Base-by-base conservation (phyloP, 2,329 filamentous ascomycete genomes). In the Trichoderma semiorbis region DNA sequence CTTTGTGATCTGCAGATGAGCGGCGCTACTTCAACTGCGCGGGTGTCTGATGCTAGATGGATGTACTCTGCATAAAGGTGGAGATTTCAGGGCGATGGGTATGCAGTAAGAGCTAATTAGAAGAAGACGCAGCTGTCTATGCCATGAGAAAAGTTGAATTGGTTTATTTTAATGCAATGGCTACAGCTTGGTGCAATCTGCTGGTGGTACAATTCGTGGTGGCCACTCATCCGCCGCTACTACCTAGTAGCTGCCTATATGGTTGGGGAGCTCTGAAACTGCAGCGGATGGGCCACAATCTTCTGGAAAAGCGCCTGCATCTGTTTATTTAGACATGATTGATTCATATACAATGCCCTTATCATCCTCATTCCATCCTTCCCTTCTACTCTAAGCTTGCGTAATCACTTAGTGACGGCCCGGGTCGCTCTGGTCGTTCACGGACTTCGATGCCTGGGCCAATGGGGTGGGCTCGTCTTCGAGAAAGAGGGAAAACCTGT, bases 361-460 rank as follows among this genome's bases (percentile, higher is more conserved):
- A 16, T 53, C 28, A 36, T 12, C 8, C 10, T n/a, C 2, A 36
- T 21, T 32, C n/a, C 28, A 34, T 21, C 18, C 1, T 21, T 12
- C 57, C 16, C 53, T 53, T 57, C 75, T 82, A 93, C 83, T 95
- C 92, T 81, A 94, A 78, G 74, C 90, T 89, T 18, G 92, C 88
- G 75, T 92, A 86, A 78, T 92, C 90, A 72, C 90, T 85, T 77
- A 95, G 77, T 75, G 88, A 87, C 77, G 85, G 83, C 50, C 87
- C 83, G 74, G 86, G 83, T 79, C 85, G 86, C 72, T 88, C 83
- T 57, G 89, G 88, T 78, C 90, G 87, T 70, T 95, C 89, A 77
- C 90, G 87, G 75, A 95, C 86, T 81, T 97, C 94, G 74, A 98
- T 90, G 14, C 95, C 94, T 4, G 94, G 93, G 0, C 94, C 94